phyloP scores from a whole-genome alignment of 441 rosid species.

The Jatropha podagrica region DNA sequence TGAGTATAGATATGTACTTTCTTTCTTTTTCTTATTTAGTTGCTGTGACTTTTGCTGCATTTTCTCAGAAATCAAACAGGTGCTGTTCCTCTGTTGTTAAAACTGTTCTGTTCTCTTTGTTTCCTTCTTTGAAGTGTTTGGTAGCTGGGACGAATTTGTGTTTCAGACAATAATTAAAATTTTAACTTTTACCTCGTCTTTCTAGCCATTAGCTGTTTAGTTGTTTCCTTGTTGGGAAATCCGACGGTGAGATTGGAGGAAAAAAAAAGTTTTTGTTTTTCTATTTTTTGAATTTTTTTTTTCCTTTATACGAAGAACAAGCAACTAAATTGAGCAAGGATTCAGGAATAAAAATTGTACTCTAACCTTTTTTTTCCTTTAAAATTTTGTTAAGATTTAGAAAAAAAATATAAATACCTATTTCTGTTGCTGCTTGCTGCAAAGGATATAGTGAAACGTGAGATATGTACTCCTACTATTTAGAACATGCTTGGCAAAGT shows the following conservation, averaged over 20 bases:
- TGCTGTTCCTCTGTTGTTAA: background rate
- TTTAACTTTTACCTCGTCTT: slow-evolving; percentile 19
- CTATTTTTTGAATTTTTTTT: background rate
- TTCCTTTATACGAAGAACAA: background rate
- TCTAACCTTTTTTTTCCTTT: background rate
- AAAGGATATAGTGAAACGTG: background rate
- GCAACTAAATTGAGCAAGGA: background rate
- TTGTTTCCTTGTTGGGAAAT: slow-evolving; percentile 26
- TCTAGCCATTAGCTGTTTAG: slow-evolving; percentile 14
- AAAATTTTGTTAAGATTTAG: background rate
- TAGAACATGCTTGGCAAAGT: background rate
- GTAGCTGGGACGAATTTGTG: slow-evolving; percentile 22
- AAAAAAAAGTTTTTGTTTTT: slow-evolving; percentile 10
- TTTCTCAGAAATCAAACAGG: slow-evolving; percentile 23
- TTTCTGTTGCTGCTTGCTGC: background rate
- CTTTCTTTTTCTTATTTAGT: too few relatives aligned
- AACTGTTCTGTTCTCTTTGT: slow-evolving; percentile 21
- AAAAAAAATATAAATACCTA: background rate
- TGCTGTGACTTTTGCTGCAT: background rate
- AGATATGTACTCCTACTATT: background rate
- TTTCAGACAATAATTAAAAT: slow-evolving; percentile 23
- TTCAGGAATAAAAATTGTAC: background rate
- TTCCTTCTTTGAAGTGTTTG: slow-evolving; percentile 10
- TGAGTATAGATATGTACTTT: background rate
- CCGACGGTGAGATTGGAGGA: slow-evolving; percentile 22